phyloP scores from a whole-genome alignment of 2,329 filamentous ascomycete genomes.

The Neurospora crassa region DNA sequence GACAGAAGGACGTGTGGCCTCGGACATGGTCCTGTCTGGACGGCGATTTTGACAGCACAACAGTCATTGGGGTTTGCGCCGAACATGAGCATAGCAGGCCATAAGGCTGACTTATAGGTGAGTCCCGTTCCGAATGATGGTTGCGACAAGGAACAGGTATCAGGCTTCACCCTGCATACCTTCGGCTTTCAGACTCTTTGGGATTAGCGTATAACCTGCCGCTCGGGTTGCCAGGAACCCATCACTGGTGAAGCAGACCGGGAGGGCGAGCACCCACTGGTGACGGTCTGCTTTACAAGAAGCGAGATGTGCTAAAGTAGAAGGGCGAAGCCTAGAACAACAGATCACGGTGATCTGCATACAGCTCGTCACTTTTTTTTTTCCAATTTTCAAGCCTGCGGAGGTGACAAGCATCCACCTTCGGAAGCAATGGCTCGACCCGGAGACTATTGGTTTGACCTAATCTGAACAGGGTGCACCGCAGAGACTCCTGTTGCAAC shows the following conservation, averaged over 20 bases:
- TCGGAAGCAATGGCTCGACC: not conserved
- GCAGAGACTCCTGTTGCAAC: not conserved
- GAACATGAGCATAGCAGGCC: slow-evolving; percentile 2
- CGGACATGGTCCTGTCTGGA: slow-evolving; percentile 23
- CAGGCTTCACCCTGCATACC: slow-evolving; percentile 13
- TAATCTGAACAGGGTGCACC: not conserved
- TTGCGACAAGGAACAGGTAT: slow-evolving; percentile 5
- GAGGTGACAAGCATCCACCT: not conserved
- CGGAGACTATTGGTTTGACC: not conserved
- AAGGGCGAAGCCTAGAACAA: not conserved
- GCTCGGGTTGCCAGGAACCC: not conserved
- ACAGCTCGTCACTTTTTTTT: not conserved
- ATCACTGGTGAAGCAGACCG: not conserved
- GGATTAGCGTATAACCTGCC: slow-evolving; percentile 13
- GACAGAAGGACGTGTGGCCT: slow-evolving; percentile 22
- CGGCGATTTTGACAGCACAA: not conserved
- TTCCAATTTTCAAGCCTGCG: not conserved
- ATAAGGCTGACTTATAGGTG: slow-evolving; percentile 21
- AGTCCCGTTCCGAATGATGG: slow-evolving; percentile 7
- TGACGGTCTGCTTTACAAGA: not conserved
- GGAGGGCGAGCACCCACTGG: not conserved
- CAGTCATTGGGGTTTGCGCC: slow-evolving; percentile 6
- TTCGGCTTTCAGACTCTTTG: slow-evolving; percentile 16
- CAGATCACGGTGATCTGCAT: not conserved
- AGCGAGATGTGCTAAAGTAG: not conserved